Conservation (phyloP, 352 stramenopile species). For the Pythium folliculosum region DNA sequence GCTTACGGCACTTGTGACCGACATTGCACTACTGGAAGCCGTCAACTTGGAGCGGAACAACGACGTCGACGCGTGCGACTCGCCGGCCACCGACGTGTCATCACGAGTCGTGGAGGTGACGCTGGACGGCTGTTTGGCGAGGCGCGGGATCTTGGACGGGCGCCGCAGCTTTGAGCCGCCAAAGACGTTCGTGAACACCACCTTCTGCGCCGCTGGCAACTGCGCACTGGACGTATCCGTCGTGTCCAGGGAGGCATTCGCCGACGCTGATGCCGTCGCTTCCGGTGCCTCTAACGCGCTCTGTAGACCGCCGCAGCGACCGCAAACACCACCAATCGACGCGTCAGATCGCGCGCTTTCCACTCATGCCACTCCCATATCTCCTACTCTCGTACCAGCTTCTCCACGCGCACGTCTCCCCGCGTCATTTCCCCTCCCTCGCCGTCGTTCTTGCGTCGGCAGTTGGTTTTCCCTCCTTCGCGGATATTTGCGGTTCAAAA, state of each 20-base stretch:
- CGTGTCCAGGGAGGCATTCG: neutral
- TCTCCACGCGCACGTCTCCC: neutral
- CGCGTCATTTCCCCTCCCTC: conserved; percentile 7
- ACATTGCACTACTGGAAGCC: conserved; percentile 3
- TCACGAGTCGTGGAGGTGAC: neutral
- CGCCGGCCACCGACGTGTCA: neutral
- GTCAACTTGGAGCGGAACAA: neutral
- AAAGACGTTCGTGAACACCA: neutral
- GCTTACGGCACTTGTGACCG: conserved; percentile 12
- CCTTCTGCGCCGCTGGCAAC: neutral
- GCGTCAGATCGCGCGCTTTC: conserved; percentile 1
- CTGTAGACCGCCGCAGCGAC: neutral
- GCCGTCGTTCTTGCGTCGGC: neutral
- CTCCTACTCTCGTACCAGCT: neutral
- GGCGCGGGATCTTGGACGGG: conserved; percentile 23
- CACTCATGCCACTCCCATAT: neutral
- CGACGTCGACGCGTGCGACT: neutral
- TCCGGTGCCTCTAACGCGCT: neutral
- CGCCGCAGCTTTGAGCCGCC: conserved; percentile 9
- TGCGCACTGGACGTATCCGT: neutral
- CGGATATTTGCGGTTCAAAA: conserved; percentile 16
- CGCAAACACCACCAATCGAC: neutral
- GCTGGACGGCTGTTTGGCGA: conserved; percentile 18
- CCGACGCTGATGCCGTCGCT: neutral
- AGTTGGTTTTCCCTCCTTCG: conserved; percentile 17